A percentile compares a stretch with the other conserved stretches of the same genome.
These are phyloP conservation scores for Oryza glumipatula DNA, from an alignment of 176 grass and related monocot species.

Conservation along the genomic window DNA sequence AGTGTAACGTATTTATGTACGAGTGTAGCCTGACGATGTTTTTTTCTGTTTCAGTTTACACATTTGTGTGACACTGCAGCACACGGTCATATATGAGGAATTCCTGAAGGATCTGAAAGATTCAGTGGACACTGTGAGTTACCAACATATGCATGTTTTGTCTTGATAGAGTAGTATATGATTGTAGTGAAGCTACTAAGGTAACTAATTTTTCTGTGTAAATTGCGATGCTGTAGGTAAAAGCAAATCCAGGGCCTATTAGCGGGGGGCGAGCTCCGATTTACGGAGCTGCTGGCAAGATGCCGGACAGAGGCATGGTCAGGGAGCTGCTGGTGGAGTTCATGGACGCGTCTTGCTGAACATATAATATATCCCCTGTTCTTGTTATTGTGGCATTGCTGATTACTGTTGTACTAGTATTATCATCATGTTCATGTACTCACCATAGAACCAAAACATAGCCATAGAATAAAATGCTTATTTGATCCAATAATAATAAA, in stretches of 20 bases:
- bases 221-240: slow-evolving; percentile 52
- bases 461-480: neutral
- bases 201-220: neutral
- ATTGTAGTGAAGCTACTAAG: neutral
- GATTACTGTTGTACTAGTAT: neutral
- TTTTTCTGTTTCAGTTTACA: slow-evolving; percentile 64
- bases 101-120: slow-evolving; percentile 81
- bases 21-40: slow-evolving; percentile 8
- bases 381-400: neutral
- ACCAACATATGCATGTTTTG: neutral
- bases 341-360: slow-evolving; percentile 92
- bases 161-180: neutral
- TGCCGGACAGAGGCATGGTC: slow-evolving; percentile 96
- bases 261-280: slow-evolving; percentile 78
- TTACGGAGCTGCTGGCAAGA: slow-evolving; percentile 93
- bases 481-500: neutral
- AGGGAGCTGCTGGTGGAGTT: slow-evolving; percentile 87
- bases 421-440: neutral
- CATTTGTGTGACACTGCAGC: slow-evolving; percentile 95
- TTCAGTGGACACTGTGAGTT: slow-evolving; percentile 73
- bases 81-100: slow-evolving; percentile 49
- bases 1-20: neutral
- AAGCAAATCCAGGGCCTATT: slow-evolving; percentile 88
- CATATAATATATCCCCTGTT: neutral
- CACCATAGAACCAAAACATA: neutral